Percentiles rank a stretch among this genome's conserved stretches.
phyloP scores from a whole-genome alignment of 495 filamentous ascomycete genomes.

The Lophium mytilinum region DNA sequence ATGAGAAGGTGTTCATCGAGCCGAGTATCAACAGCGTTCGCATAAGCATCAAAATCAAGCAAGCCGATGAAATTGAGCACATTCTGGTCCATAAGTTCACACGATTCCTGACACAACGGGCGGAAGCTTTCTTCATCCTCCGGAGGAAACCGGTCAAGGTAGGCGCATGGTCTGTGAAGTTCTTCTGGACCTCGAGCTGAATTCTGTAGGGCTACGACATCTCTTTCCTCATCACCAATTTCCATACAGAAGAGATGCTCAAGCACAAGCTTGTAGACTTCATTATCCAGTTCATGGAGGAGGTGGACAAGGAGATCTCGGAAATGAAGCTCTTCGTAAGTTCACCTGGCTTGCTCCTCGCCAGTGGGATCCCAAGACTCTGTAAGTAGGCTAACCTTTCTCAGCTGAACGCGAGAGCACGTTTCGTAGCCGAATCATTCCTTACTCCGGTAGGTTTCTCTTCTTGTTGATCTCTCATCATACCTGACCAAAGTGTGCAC shows the following conservation, averaged over 20 bases:
- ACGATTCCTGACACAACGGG: constrained; percentile 88
- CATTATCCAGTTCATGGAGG: constrained; percentile 98
- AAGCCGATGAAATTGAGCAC: constrained; percentile 97
- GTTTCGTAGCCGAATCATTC: constrained; percentile 98
- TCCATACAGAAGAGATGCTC: constrained; percentile 94
- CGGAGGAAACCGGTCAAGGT: constrained; percentile 93
- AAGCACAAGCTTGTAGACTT: constrained; percentile 99
- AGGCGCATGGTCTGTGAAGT: constrained; percentile 6
- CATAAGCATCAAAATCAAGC: constrained; percentile 96
- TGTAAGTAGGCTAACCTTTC: background rate
- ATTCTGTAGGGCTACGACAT: constrained; percentile 83
- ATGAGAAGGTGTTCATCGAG: constrained; percentile 88
- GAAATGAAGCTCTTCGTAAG: constrained; percentile 99
- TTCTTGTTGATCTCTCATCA: too few species aligned
- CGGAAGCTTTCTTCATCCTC: constrained; percentile 95
- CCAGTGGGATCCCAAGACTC: background rate
- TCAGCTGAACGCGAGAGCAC: constrained; percentile 90
- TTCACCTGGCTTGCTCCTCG: constrained; percentile 6
- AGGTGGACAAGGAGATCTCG: constrained; percentile 98
- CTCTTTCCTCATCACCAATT: constrained; percentile 96
- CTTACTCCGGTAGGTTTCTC: constrained; percentile 70
- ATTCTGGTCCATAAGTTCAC: constrained; percentile 98
- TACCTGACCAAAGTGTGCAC: too few species aligned
- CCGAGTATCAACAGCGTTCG: constrained; percentile 92
- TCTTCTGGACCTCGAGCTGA: constrained; percentile 1